Conservation (phyloP, 2,329 filamentous ascomycete species). For the Diaporthe ampelina region DNA sequence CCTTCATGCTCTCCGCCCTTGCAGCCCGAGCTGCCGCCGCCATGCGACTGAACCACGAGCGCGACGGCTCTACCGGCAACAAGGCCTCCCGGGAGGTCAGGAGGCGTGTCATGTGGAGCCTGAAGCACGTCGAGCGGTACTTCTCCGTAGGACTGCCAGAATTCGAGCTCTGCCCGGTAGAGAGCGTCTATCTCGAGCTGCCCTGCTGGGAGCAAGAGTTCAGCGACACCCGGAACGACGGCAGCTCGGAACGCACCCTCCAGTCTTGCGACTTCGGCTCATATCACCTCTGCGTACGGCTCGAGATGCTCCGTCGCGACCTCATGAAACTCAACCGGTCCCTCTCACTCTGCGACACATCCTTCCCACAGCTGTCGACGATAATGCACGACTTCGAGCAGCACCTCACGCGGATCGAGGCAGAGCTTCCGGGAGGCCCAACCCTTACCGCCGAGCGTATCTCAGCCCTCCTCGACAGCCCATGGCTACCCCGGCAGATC, state of each 20-base stretch:
- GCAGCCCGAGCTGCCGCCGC: conserved; percentile 60
- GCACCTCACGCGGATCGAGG: conserved; percentile 35
- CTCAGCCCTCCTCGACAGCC: conserved; percentile 34
- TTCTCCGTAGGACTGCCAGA: conserved; percentile 60
- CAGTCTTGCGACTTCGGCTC: conserved; percentile 33
- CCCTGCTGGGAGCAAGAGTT: conserved; percentile 62
- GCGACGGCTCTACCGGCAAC: conserved; percentile 47
- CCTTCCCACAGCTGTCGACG: conserved; percentile 33
- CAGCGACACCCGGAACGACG: conserved; percentile 19
- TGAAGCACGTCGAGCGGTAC: conserved; percentile 59
- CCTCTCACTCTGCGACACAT: conserved; percentile 35
- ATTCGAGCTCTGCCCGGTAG: conserved; percentile 59
- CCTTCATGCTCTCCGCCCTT: conserved; percentile 60
- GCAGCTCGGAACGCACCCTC: conserved; percentile 13
- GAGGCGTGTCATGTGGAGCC: conserved; percentile 59
- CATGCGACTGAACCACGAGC: conserved; percentile 59
- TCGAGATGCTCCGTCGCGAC: conserved; percentile 44
- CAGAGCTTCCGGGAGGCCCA: conserved; percentile 30
- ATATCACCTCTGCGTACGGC: conserved; percentile 44
- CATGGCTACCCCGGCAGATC: conserved; percentile 46
- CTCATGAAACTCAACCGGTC: conserved; percentile 43
- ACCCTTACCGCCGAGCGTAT: conserved; percentile 33
- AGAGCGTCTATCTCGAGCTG: conserved; percentile 57
- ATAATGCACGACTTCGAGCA: conserved; percentile 39
- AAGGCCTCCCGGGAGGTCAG: conserved; percentile 59